Evolutionary conservation across 495 filamentous ascomycete genomes (phyloP).

Genomic region (Neurospora sublineolata): DNA sequence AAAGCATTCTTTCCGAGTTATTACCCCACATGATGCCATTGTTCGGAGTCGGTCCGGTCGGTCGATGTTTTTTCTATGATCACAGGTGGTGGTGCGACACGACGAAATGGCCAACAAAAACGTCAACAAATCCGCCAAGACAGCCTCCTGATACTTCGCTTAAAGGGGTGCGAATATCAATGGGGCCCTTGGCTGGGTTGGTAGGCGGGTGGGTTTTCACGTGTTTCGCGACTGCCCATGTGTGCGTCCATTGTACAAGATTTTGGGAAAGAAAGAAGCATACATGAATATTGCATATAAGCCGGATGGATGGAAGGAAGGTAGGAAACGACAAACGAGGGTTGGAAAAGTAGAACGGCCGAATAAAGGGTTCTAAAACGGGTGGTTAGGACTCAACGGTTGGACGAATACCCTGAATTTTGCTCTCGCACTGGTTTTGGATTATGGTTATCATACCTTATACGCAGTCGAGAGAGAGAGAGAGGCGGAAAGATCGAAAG

Average conservation of each 20-base stretch:
- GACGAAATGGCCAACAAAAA: neutral
- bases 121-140: neutral
- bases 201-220: neutral
- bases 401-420: neutral
- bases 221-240: neutral
- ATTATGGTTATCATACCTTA: neutral
- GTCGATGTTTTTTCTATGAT: neutral
- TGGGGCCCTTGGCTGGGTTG: neutral
- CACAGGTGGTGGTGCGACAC: neutral
- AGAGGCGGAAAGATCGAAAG: neutral
- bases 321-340: neutral
- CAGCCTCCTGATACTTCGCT: neutral
- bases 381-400: neutral
- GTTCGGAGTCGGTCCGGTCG: neutral
- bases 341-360: neutral
- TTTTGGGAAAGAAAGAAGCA: neutral
- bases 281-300: constrained; percentile 1
- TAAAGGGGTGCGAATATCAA: neutral
- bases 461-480: neutral
- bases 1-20: neutral
- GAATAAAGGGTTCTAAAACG: neutral
- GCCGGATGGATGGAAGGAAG: neutral
- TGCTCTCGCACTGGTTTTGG: neutral
- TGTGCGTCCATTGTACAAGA: neutral
- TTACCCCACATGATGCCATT: neutral